Evolutionary conservation across 331 rosid species (phyloP), one percentile per base, ranked within the genome.

Genomic region (Acacia concinna): DNA sequence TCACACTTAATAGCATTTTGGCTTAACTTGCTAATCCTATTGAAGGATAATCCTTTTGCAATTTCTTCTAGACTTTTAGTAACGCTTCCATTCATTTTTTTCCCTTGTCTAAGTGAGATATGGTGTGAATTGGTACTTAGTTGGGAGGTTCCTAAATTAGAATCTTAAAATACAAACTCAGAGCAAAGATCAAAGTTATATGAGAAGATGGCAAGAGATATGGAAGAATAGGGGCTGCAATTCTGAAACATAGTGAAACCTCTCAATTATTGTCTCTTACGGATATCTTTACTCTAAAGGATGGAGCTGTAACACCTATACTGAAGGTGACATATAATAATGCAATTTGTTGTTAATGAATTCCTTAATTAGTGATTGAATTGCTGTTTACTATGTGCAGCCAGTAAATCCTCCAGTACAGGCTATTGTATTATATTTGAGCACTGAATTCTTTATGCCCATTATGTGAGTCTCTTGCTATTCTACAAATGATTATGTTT

Each of bases 381-480:
- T 87, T 67, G 67, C 59, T 38, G 68, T 4, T 76, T 84, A 40
- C 66, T 75, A 37, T 74, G 20, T 85, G 78, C 82, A 96, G 99
- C 92, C 94, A 9, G 98, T 97, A 67, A 82, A 87, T 86, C 99
- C 99, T 80, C 97, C 99, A 1, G 94, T 96, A 2, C 94, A 98
- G 59, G 99, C 99, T 34, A 93, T 74, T 88, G 98, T 91, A 4
- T 70, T 96, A 92, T 84, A 91, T 81, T 52, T 96, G 83, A 85
- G 88, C 87, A 27, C 92, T 7, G 82, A 93, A 25, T 93, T 89
- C 83, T 96, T 98, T 2, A n/a, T 85, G 76, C 96, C 88, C 4
- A 86, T 96, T 59, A 86, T 88, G 99, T 96, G 88, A 85, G 97
- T 25, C 6, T 25, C 66, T 35, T 23, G 11, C 6, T 57, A 2